Conservation (phyloP, 2,329 filamentous ascomycete genomes). For the Macroventuria anomochaeta region DNA sequence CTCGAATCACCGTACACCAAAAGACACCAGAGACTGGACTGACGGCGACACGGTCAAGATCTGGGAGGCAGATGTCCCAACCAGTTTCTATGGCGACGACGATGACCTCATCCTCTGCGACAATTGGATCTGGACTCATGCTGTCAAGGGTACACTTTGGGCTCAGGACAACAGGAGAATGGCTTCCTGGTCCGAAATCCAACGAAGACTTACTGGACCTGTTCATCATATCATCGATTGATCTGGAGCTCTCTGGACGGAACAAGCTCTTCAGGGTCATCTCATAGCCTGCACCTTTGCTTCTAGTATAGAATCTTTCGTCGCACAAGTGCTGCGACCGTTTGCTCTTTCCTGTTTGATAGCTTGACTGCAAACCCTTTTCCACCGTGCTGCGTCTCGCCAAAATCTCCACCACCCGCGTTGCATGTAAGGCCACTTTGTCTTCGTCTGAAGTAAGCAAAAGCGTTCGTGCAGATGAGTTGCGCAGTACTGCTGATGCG, state of each 20-base stretch:
- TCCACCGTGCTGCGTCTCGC: too few species aligned
- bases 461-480: too few species aligned
- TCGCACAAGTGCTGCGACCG: too few species aligned
- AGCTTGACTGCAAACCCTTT: too few species aligned
- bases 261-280: too few species aligned
- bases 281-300: too few species aligned
- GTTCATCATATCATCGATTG: constrained; percentile 15
- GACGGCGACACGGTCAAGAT: constrained; percentile 29
- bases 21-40: constrained; percentile 27
- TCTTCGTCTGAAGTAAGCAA: too few species aligned
- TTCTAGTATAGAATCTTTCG: too few species aligned
- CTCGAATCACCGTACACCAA: constrained; percentile 32
- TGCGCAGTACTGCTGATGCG: too few species aligned
- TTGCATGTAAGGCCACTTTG: too few species aligned
- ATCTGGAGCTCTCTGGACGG: neutral
- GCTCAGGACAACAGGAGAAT: constrained; percentile 29
- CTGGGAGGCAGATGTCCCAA: constrained; percentile 40
- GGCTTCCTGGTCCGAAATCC: constrained; percentile 28
- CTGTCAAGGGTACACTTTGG: constrained; percentile 32
- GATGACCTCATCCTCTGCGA: constrained; percentile 33
- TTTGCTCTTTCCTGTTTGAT: too few species aligned
- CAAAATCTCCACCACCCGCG: too few species aligned
- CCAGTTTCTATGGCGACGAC: constrained; percentile 39
- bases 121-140: constrained; percentile 35
- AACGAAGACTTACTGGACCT: constrained; percentile 19